Evolutionary conservation across 208 protist genomes (phyloP).

Genomic region (Acanthamoeba lenticulata): DNA sequence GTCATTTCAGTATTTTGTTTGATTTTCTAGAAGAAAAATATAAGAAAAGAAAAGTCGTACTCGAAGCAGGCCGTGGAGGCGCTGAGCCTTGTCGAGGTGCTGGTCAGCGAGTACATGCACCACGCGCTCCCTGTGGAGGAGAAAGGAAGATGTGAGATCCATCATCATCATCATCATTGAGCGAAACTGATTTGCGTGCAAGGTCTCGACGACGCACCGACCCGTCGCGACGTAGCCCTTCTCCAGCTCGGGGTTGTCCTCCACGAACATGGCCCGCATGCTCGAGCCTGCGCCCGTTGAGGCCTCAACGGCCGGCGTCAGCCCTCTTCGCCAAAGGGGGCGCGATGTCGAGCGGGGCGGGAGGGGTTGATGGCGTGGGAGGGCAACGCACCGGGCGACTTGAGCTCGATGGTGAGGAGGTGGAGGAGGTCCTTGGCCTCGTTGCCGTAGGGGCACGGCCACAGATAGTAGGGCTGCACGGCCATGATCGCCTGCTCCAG

Average conservation of each 20-base stretch:
- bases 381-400: not conserved
- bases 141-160: not conserved
- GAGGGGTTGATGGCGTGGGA: not conserved
- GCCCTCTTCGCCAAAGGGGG: too few relatives aligned
- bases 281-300: not conserved
- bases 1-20: too few relatives aligned
- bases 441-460: slow-evolving; percentile 13
- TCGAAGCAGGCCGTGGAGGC: not conserved
- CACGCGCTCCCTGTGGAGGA: not conserved
- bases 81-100: not conserved
- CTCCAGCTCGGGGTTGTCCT: slow-evolving; percentile 31
- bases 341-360: not conserved
- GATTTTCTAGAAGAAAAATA: too few relatives aligned
- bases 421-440: slow-evolving; percentile 53
- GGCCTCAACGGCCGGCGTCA: too few relatives aligned
- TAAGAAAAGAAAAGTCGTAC: not conserved
- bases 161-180: too few relatives aligned
- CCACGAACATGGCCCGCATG: not conserved
- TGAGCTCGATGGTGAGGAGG: not conserved
- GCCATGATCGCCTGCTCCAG: not conserved
- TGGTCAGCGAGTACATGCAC: not conserved
- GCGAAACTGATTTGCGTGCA: not conserved
- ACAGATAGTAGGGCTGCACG: slow-evolving; percentile 48
- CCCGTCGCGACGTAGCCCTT: not conserved
- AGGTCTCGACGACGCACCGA: not conserved